A percentile compares a stretch with the other conserved stretches of the same genome.
These are phyloP conservation scores for Yarrowia sp. DNA, from an alignment of 805 yeast genomes.

Conservation along the genomic window DNA sequence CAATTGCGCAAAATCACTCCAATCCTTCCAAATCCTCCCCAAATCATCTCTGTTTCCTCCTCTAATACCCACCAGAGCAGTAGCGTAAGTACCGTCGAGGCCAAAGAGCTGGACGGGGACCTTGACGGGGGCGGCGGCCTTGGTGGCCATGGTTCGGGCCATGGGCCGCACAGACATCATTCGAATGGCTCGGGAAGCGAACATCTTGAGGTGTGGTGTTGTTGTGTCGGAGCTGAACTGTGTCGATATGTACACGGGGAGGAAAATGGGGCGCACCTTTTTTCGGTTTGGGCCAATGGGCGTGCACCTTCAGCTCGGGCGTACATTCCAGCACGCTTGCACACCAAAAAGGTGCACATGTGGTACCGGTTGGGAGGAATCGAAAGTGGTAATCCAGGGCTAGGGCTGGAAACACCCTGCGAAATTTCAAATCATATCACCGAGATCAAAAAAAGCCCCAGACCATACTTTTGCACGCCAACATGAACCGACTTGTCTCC, in stretches of 20 bases:
- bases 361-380: constrained; percentile 14
- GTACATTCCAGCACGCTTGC: background rate
- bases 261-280: constrained; percentile 19
- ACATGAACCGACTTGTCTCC: constrained; percentile 21
- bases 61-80: constrained; percentile 54
- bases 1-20: background rate
- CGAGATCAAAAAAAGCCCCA: background rate
- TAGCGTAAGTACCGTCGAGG: constrained; percentile 94
- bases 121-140: constrained; percentile 54
- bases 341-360: background rate
- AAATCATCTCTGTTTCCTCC: background rate
- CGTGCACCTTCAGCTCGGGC: background rate
- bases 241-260: constrained; percentile 23
- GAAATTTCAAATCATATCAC: constrained; percentile 4
- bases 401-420: background rate
- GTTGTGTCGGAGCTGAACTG: constrained; percentile 23
- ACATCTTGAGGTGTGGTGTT: constrained; percentile 24
- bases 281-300: constrained; percentile 23
- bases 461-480: background rate
- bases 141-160: constrained; percentile 49
- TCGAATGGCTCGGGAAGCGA: constrained; percentile 26
- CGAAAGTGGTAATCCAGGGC: background rate
- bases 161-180: constrained; percentile 25
- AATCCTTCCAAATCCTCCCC: too few relatives aligned
- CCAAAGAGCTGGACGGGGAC: constrained; percentile 95